Percentiles rank a stretch among this genome's conserved stretches.
phyloP scores from a whole-genome alignment of 1,284 basidiomycete species.

The Peniophora sp. region DNA sequence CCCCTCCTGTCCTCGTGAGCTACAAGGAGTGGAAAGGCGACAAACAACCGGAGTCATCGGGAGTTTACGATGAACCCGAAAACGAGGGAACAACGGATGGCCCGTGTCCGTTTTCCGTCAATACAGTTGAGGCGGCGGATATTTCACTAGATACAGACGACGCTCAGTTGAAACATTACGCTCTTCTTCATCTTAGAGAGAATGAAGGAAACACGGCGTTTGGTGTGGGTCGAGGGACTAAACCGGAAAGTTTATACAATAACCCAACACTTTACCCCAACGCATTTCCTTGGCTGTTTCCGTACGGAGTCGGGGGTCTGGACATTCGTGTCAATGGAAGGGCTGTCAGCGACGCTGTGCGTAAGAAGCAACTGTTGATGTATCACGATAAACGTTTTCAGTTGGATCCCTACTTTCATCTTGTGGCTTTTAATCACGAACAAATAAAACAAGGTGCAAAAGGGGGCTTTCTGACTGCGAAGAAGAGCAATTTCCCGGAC shows the following conservation, averaged over 20 bases:
- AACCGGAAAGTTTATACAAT: no score
- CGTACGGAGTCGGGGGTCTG: not conserved
- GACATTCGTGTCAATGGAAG: not conserved
- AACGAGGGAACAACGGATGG: constrained; percentile 11
- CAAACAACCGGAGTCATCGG: not conserved
- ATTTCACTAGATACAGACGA: no score
- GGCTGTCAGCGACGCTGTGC: constrained; percentile 7
- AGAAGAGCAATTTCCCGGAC: constrained; percentile 17
- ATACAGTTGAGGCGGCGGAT: not conserved
- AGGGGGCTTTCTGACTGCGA: constrained; percentile 21
- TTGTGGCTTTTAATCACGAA: constrained; percentile 31
- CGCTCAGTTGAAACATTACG: no score
- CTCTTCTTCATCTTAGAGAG: not conserved
- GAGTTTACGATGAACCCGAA: not conserved
- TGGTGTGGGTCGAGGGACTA: no score
- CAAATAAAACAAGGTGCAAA: constrained; percentile 23
- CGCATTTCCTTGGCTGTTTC: no score
- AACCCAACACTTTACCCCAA: no score
- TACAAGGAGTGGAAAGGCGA: not conserved
- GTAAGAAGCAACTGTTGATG: constrained; percentile 21
- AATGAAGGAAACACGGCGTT: no score
- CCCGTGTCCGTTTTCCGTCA: constrained; percentile 3
- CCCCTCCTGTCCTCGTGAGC: not conserved
- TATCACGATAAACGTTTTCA: constrained; percentile 33
- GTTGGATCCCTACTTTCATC: constrained; percentile 22